Base-by-base conservation (phyloP, 1,284 basidiomycete species). In the Hymenochaete sp. region DNA sequence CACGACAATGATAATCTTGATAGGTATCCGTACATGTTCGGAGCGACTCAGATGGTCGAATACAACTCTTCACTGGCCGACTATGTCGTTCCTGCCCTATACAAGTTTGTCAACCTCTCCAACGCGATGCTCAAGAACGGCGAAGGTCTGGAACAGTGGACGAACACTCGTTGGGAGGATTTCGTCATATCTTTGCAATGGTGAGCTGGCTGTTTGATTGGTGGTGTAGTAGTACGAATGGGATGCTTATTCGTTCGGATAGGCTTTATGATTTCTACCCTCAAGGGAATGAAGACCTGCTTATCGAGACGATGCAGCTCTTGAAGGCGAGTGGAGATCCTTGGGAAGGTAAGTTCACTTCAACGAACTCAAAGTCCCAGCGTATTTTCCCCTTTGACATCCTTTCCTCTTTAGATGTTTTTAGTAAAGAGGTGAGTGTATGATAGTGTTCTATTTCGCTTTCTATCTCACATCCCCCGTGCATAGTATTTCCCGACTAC, bases 251-350 rank as follows among this genome's bases (percentile, higher is more conserved):
- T 41, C 38, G 37, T 8, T 26, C 9, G 36, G 26, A 16, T 24
- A 76, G 73, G 74, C 57, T 77, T 25, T 72, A 75, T 50, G 73
- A 76, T 48, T 65, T 67, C 53, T 64, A 75, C 51, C 72, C 72
- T 0, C 62, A 70, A 19, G 72, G 70, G 1, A 62, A 75, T 10
- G 69, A 76, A 53, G 68, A 60, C 22, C 56, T 76, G 8, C 58
- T 77, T 16, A 59, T 76, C 32, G 72, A 76, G 50, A 77, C 73
- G 2, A 77, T 76, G 75, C 55, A 71, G 47, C 60, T 66, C 51
- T 58, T 76, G 19, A 75, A 75, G 56, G 67, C 56, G 50, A 68
- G 67, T 13, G 73, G 75, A n/a, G 71, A 71, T n/a, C 70, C 71
- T 10, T 77, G 74, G 73, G 59, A 62, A 48, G 55, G 45, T 47